Evolutionary conservation across 2,329 filamentous ascomycete species (phyloP).

Genomic region (Diaporthe helianthi): DNA sequence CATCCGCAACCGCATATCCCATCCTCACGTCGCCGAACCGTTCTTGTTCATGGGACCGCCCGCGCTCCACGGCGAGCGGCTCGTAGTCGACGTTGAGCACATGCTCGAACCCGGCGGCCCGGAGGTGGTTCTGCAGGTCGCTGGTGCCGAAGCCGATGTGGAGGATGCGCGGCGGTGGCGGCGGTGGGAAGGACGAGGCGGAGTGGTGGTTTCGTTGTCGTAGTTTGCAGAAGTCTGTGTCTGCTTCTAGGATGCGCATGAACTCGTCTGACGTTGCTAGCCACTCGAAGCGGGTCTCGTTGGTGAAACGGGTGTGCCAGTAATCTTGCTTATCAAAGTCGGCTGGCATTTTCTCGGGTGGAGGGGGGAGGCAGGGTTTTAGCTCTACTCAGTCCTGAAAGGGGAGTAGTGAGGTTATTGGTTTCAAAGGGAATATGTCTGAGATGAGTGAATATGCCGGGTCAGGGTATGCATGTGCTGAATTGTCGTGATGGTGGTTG

Average conservation of each 20-base stretch:
- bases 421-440: neutral
- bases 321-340: conserved; percentile 59
- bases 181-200: conserved; percentile 29
- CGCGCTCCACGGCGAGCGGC: conserved; percentile 53
- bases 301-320: conserved; percentile 55
- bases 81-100: conserved; percentile 60
- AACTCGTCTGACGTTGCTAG: conserved; percentile 51
- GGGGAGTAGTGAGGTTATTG: neutral
- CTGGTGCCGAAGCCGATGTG: conserved; percentile 59
- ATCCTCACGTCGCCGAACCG: conserved; percentile 53
- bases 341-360: conserved; percentile 34
- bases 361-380: no score
- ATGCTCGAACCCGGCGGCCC: conserved; percentile 48
- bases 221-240: conserved; percentile 40
- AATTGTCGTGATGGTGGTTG: neutral
- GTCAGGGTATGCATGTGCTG: no score
- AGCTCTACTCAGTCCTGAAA: neutral
- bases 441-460: no score
- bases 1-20: conserved; percentile 54
- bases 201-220: conserved; percentile 39
- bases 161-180: conserved; percentile 44
- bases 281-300: conserved; percentile 57
- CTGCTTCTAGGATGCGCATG: conserved; percentile 45
- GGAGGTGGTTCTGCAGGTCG: conserved; percentile 57
- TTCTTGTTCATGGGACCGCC: conserved; percentile 48